These are phyloP conservation scores for Paracamarosporium sp. DNA, from an alignment of 2,329 filamentous ascomycete species.

Conservation along the genomic window DNA sequence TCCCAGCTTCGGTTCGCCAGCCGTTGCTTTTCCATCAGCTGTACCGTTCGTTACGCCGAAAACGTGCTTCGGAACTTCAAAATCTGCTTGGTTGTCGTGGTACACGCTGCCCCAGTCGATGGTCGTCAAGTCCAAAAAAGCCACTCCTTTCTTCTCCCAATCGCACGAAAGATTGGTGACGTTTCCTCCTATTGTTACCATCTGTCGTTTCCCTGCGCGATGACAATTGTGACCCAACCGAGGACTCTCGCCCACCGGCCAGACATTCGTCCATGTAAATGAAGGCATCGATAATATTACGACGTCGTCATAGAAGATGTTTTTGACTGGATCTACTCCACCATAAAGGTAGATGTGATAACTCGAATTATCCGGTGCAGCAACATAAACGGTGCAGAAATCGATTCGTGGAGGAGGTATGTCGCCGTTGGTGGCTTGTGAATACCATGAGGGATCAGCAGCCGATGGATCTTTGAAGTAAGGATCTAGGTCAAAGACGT, in stretches of 20 bases:
- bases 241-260: conserved; percentile 39
- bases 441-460: conserved; percentile 50
- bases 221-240: conserved; percentile 53
- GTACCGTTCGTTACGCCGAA: conserved; percentile 18
- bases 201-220: conserved; percentile 45
- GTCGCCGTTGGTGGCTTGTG: conserved; percentile 50
- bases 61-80: conserved; percentile 15
- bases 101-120: conserved; percentile 23
- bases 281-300: conserved; percentile 53
- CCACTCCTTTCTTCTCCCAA: conserved; percentile 29
- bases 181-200: conserved; percentile 52
- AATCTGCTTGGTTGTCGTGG: conserved; percentile 9
- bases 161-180: conserved; percentile 22
- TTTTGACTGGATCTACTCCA: conserved; percentile 47
- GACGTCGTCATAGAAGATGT: conserved; percentile 20
- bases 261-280: conserved; percentile 54
- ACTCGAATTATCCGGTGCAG: conserved; percentile 54
- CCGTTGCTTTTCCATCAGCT: conserved; percentile 18
- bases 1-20: conserved; percentile 22
- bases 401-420: conserved; percentile 52
- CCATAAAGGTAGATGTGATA: conserved; percentile 60
- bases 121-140: conserved; percentile 18
- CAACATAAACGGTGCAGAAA: conserved; percentile 51
- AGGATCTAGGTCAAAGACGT: conserved; percentile 51
- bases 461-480: conserved; percentile 31